phyloP scores from a whole-genome alignment of 169 alveolate species.

The Plasmodium falciparum region DNA sequence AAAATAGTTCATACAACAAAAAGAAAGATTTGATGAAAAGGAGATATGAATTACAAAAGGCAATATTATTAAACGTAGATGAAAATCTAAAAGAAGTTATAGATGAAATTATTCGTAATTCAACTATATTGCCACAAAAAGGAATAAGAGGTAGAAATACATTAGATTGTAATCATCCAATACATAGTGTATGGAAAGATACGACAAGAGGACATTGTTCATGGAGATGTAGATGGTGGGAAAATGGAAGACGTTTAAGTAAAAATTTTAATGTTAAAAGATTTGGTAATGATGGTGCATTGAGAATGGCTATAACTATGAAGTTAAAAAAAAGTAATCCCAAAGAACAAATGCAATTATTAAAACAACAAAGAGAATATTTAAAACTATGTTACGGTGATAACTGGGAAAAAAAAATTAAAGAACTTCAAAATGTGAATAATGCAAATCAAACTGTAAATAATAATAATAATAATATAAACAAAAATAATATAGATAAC shows the following conservation, averaged over 20 bases:
- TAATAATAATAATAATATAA: not conserved
- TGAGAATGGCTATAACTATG: constrained; percentile 87
- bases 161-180: constrained; percentile 84
- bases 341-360: constrained; percentile 80
- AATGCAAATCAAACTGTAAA: too few relatives aligned
- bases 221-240: constrained; percentile 90
- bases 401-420: constrained; percentile 22
- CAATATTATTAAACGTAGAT: constrained; percentile 45
- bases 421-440: not conserved
- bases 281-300: constrained; percentile 84
- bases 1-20: not conserved
- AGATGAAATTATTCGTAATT: constrained; percentile 82
- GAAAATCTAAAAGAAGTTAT: constrained; percentile 81
- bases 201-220: constrained; percentile 85
- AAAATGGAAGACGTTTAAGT: constrained; percentile 85
- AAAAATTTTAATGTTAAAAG: constrained; percentile 86
- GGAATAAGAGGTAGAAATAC: constrained; percentile 83
- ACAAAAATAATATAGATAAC: not conserved
- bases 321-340: constrained; percentile 85
- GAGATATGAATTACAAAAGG: constrained; percentile 42
- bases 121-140: constrained; percentile 82
- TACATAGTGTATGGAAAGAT: constrained; percentile 88
- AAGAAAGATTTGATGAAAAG: constrained; percentile 15
- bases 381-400: constrained; percentile 46
- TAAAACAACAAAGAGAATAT: constrained; percentile 84